phyloP scores from a whole-genome alignment of 371 early-diverging fungal genomes.

The Mucor plumbeus region DNA sequence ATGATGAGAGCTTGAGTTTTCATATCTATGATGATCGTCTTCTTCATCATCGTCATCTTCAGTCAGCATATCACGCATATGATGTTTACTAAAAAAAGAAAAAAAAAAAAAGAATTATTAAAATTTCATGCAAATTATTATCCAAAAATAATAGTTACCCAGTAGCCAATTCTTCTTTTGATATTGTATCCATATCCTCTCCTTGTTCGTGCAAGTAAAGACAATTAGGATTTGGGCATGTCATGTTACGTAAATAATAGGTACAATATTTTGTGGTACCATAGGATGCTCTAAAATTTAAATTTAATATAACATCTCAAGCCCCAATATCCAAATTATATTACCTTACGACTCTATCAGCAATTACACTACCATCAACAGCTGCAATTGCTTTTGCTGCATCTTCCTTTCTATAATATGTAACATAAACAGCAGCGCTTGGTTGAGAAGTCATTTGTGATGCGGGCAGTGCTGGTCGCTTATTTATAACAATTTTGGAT shows the following conservation, averaged over 20 bases:
- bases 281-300: slow-evolving; percentile 68
- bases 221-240: slow-evolving; percentile 83
- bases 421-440: slow-evolving; percentile 79
- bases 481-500: slow-evolving; percentile 83
- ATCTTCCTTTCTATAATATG: slow-evolving; percentile 88
- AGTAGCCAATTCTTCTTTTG: slow-evolving; percentile 53
- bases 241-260: slow-evolving; percentile 77
- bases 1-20: not conserved
- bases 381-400: slow-evolving; percentile 89
- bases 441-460: slow-evolving; percentile 37
- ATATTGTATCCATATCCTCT: slow-evolving; percentile 77
- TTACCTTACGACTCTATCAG: slow-evolving; percentile 81
- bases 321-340: not conserved
- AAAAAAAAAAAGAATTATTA: too few species aligned
- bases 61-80: slow-evolving; percentile 21
- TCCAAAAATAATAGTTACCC: slow-evolving; percentile 39
- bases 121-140: not conserved
- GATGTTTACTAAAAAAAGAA: slow-evolving; percentile 23
- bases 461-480: slow-evolving; percentile 55
- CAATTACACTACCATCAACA: slow-evolving; percentile 88
- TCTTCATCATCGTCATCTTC: slow-evolving; percentile 28
- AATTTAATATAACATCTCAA: not conserved
- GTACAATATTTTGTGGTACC: slow-evolving; percentile 94
- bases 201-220: slow-evolving; percentile 89
- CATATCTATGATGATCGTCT: slow-evolving; percentile 22